Percentiles rank a stretch among this genome's conserved stretches.
Conservation (phyloP, 192 early-diverging fungal species). For the Spizellomyces sp. region DNA sequence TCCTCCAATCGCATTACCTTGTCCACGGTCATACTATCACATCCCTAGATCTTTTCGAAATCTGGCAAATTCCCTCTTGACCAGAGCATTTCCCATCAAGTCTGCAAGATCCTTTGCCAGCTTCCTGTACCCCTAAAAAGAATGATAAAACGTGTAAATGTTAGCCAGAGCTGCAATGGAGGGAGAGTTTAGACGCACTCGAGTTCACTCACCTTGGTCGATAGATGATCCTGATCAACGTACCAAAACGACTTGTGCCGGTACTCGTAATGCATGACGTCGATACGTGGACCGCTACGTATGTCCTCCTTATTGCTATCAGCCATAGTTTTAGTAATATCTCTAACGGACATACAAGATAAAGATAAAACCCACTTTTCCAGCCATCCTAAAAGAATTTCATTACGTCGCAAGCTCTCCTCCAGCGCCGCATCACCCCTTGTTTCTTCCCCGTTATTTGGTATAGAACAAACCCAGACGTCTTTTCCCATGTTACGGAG, state of each 20-base stretch:
- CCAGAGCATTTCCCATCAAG: constrained; percentile 31
- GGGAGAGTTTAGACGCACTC: not conserved
- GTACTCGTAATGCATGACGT: constrained; percentile 25
- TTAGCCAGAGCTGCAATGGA: not conserved
- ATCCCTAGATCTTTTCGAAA: constrained; percentile 26
- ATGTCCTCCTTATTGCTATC: constrained; percentile 29
- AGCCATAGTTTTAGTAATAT: not conserved
- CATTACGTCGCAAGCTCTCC: constrained; percentile 31
- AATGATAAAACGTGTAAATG: not conserved
- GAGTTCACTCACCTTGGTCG: constrained; percentile 14
- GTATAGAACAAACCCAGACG: constrained; percentile 42
- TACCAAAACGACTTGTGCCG: constrained; percentile 15
- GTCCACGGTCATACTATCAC: not conserved
- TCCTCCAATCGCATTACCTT: too few species aligned
- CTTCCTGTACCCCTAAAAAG: constrained; percentile 49
- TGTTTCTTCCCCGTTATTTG: constrained; percentile 30
- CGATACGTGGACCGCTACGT: constrained; percentile 28
- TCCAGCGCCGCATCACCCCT: constrained; percentile 11
- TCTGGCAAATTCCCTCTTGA: constrained; percentile 45
- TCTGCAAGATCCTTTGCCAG: constrained; percentile 47
- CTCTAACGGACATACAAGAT: not conserved
- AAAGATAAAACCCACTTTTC: constrained; percentile 14
- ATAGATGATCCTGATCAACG: constrained; percentile 20
- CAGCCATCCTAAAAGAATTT: constrained; percentile 31
- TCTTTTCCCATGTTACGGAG: constrained; percentile 41